Conservation (phyloP, 2,329 filamentous ascomycete genomes). For the Aspergillus japonicus region DNA sequence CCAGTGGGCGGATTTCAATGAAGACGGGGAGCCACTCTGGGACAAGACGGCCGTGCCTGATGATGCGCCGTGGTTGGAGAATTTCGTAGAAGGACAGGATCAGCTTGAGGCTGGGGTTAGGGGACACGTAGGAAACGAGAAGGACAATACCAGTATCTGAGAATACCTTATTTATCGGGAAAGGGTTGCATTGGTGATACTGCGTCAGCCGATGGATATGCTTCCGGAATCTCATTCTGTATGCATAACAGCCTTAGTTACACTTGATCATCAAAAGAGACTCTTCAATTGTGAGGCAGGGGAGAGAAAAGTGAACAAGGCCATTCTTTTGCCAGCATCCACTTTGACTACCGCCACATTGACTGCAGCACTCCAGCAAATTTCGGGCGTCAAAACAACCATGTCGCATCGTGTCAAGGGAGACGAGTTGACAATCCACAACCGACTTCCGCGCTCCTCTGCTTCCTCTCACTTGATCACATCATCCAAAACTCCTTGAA, state of each 20-base stretch:
- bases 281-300: too few species aligned
- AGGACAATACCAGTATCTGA: not conserved
- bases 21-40: constrained; percentile 79
- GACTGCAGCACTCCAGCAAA: too few species aligned
- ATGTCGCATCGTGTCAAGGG: too few species aligned
- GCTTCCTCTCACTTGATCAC: too few species aligned
- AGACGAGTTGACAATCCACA: too few species aligned
- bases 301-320: too few species aligned
- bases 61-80: constrained; percentile 23
- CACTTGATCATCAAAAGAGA: not conserved
- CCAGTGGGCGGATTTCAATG: constrained; percentile 81
- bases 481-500: too few species aligned
- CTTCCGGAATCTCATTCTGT: not conserved
- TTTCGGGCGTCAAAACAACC: too few species aligned
- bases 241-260: constrained; percentile 5
- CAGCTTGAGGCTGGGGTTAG: not conserved
- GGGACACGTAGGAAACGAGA: not conserved
- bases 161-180: not conserved
- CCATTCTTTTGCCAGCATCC: too few species aligned
- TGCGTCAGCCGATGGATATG: not conserved
- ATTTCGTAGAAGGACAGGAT: constrained; percentile 22
- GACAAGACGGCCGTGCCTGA: constrained; percentile 18
- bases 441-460: too few species aligned
- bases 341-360: too few species aligned
- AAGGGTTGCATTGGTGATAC: not conserved